These are phyloP conservation scores for Stemphylium vesicarium DNA, from an alignment of 2,329 filamentous ascomycete genomes.

Conservation along the genomic window DNA sequence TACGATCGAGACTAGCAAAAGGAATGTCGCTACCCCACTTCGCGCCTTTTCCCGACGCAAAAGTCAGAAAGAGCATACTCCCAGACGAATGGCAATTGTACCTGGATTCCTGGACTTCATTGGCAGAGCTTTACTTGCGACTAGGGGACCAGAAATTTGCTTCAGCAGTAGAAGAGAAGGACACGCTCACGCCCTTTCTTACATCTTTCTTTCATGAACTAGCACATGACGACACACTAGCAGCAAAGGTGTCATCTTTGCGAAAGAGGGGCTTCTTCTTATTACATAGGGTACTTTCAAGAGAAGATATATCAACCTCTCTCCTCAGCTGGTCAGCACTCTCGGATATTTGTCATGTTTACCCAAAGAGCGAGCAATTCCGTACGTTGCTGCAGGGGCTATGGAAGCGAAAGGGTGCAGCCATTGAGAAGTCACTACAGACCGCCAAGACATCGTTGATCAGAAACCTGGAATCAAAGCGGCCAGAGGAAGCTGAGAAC, in stretches of 20 bases:
- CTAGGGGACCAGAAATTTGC: conserved; percentile 64
- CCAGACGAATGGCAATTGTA: conserved; percentile 78
- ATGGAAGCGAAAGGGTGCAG: conserved; percentile 59
- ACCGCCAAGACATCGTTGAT: conserved; percentile 68
- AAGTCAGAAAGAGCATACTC: conserved; percentile 70
- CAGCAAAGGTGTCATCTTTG: conserved; percentile 57
- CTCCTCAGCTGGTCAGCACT: conserved; percentile 72
- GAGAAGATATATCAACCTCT: conserved; percentile 52
- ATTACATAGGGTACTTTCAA: conserved; percentile 62
- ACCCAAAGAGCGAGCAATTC: conserved; percentile 67
- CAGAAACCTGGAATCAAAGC: conserved; percentile 66
- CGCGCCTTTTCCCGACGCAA: conserved; percentile 75
- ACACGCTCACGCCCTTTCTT: conserved; percentile 69
- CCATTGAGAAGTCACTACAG: conserved; percentile 63
- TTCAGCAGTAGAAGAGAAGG: conserved; percentile 59
- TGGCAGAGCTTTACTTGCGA: conserved; percentile 70
- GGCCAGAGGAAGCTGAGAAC: conserved; percentile 62
- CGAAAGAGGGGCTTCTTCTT: conserved; percentile 71
- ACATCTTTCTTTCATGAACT: conserved; percentile 68
- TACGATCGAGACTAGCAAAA: background rate
- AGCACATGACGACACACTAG: conserved; percentile 34
- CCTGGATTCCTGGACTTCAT: conserved; percentile 75
- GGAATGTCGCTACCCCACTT: conserved; percentile 69
- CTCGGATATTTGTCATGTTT: conserved; percentile 70
- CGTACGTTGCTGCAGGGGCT: conserved; percentile 57